Base-by-base conservation (phyloP, 192 early-diverging fungal genomes). In the Coemansia sp. region DNA sequence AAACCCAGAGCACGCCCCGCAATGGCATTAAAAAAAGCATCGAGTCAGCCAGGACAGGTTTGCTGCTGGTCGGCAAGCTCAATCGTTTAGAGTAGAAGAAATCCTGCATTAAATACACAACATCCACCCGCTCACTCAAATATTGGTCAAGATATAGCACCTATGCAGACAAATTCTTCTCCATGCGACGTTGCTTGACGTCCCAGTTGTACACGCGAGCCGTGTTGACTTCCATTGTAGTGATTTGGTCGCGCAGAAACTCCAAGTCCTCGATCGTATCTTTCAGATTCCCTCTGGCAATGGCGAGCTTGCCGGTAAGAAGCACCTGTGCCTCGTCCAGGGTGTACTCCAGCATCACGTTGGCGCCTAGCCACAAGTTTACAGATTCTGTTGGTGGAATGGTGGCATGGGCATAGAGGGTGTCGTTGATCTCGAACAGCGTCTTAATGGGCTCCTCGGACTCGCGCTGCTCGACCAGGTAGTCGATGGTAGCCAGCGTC, bases 171-270 rank as follows among this genome's bases (percentile, higher is more conserved):
- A 27, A 0, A 27, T 62, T 53, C 51, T 69, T 67, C 12, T 68
- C 65, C 13, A 55, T 17, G 34, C 80, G 84, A n/a, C 95, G 81
- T 64, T 87, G 88, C 74, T 94, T 95, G 42, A 99, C 97, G 75
- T 99, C 97, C 91, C 93, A 95, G 85, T 99, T 99, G 75, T 95
- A 97, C 13, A 99, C 94, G 12, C 97, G 89, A 15, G 97, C 96
- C 40, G 89, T 95, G 85, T 94, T 94, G 80, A 94, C 97, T 76
- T 99, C 97, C 95, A 99, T 98, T n/a, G 95, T 98, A 1, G 97
- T 99, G 78, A 99, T 94, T 80, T 99, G 97, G 66, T 96, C 94
- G 65, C 93, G 87, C 81, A 99, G 70, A 69, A 95, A 99, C 72
- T 91, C 92, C 17, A 97, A 82, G 82, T 99, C 97, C 74, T 99